Evolutionary conservation across 2,329 filamentous ascomycete species (phyloP).

Genomic region (Chaetothyriales sp.): DNA sequence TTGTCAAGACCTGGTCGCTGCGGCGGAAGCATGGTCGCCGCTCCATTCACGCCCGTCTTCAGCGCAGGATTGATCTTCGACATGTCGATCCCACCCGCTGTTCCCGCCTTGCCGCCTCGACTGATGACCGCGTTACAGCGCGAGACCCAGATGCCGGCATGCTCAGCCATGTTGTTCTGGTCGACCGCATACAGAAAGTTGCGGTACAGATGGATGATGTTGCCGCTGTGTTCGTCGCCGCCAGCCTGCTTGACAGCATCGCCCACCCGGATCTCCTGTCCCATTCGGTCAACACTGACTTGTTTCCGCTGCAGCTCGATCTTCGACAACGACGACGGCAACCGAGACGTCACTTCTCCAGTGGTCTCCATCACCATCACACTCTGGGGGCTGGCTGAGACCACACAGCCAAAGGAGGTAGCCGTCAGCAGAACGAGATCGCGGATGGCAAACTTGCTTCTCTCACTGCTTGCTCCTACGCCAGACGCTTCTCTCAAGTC

Average conservation of each 20-base stretch:
- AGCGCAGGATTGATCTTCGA: conserved; percentile 84
- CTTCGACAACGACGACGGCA: conserved; percentile 87
- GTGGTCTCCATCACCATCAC: conserved; percentile 83
- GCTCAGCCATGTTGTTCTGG: conserved; percentile 59
- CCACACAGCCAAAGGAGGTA: conserved; percentile 79
- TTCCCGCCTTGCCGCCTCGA: conserved; percentile 84
- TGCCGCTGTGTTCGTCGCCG: conserved; percentile 71
- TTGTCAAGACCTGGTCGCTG: conserved; percentile 62
- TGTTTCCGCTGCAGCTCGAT: conserved; percentile 67
- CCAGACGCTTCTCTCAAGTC: conserved; percentile 88
- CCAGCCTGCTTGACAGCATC: conserved; percentile 84
- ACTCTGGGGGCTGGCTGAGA: conserved; percentile 90
- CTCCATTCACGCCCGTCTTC: conserved; percentile 26
- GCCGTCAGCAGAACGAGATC: conserved; percentile 81
- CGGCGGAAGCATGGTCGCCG: conserved; percentile 48
- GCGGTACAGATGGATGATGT: conserved; percentile 84
- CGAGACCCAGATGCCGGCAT: conserved; percentile 78
- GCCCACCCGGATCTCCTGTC: conserved; percentile 79
- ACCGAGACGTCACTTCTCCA: conserved; percentile 61
- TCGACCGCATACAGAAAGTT: conserved; percentile 86
- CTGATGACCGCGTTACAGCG: conserved; percentile 75
- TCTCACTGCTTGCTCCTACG: conserved; percentile 49
- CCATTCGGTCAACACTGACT: conserved; percentile 82
- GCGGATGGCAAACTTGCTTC: conserved; percentile 66
- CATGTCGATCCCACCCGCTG: conserved; percentile 55